A percentile compares a stretch with the other conserved stretches of the same genome.
These are phyloP conservation scores for Fusarium musae DNA, from an alignment of 2,329 filamentous ascomycete genomes.

Conservation along the genomic window DNA sequence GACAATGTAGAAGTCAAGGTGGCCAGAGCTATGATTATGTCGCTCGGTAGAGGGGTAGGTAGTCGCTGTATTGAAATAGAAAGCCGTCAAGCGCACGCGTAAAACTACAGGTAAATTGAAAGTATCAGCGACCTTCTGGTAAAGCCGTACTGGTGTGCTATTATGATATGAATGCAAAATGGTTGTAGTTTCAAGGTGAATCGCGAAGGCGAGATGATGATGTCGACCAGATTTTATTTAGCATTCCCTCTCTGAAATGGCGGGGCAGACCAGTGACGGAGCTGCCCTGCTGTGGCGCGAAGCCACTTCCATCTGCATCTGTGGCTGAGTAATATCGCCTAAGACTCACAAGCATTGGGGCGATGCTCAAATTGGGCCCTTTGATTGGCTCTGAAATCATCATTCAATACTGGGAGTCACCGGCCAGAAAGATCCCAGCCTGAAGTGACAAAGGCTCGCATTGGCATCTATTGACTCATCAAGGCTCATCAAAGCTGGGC, in stretches of 20 bases:
- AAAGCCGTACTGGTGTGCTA: background rate
- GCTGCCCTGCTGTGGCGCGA: slow-evolving; percentile 20
- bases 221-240: slow-evolving; percentile 44
- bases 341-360: background rate
- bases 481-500: slow-evolving; percentile 7
- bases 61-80: slow-evolving; percentile 1
- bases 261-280: slow-evolving; percentile 37
- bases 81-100: background rate
- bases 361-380: slow-evolving; percentile 4
- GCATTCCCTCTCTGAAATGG: slow-evolving; percentile 27
- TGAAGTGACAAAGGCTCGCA: background rate
- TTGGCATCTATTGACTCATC: slow-evolving; percentile 7
- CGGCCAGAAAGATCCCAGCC: slow-evolving; percentile 11
- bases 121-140: background rate
- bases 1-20: background rate
- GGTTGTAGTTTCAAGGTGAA: background rate
- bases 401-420: slow-evolving; percentile 19
- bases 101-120: background rate
- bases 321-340: slow-evolving; percentile 35
- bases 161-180: background rate
- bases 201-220: slow-evolving; percentile 24
- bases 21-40: slow-evolving; percentile 14
- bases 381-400: slow-evolving; percentile 16
- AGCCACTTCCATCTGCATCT: slow-evolving; percentile 9
- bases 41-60: slow-evolving; percentile 10